Evolutionary conservation across 768 basidiomycete species (phyloP).

Genomic region (Nidula microcarpa): DNA sequence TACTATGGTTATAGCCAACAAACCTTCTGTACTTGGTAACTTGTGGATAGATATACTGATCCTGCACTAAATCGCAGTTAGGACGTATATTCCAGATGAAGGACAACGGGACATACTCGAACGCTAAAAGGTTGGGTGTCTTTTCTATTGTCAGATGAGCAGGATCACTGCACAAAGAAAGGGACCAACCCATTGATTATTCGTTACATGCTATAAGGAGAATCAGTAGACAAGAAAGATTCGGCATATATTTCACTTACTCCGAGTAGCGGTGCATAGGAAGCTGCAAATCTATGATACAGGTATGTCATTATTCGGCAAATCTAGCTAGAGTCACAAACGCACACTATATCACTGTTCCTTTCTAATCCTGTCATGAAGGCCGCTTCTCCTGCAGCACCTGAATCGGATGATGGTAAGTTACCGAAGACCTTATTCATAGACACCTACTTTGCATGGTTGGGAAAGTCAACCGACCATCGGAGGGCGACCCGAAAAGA

Average conservation of each 20-base stretch:
- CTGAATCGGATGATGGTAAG: slow-evolving; percentile 16
- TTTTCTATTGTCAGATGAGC: slow-evolving; percentile 8
- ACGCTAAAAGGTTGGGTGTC: slow-evolving; percentile 59
- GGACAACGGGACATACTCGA: slow-evolving; percentile 41
- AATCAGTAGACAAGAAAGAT: neutral
- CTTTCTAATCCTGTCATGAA: slow-evolving; percentile 68
- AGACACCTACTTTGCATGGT: slow-evolving; percentile 46
- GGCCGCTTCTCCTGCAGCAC: slow-evolving; percentile 55
- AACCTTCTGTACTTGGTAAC: slow-evolving; percentile 62
- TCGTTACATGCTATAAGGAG: slow-evolving; percentile 40
- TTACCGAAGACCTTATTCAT: neutral
- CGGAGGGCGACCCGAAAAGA: slow-evolving; percentile 37
- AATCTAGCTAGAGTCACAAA: slow-evolving; percentile 10
- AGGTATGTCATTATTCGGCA: neutral
- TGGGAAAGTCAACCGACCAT: slow-evolving; percentile 52
- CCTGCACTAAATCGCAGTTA: slow-evolving; percentile 35
- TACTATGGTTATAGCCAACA: neutral
- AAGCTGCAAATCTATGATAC: slow-evolving; percentile 51
- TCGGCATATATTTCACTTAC: slow-evolving; percentile 16
- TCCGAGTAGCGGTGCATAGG: slow-evolving; percentile 59
- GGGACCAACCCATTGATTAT: slow-evolving; percentile 51
- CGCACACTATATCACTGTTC: slow-evolving; percentile 35
- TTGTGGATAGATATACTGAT: slow-evolving; percentile 54
- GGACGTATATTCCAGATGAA: neutral
- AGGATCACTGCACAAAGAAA: slow-evolving; percentile 1